A percentile compares a stretch with the other conserved stretches of the same genome.
Conservation (phyloP, 805 yeast species). For the Candida insectorum region DNA sequence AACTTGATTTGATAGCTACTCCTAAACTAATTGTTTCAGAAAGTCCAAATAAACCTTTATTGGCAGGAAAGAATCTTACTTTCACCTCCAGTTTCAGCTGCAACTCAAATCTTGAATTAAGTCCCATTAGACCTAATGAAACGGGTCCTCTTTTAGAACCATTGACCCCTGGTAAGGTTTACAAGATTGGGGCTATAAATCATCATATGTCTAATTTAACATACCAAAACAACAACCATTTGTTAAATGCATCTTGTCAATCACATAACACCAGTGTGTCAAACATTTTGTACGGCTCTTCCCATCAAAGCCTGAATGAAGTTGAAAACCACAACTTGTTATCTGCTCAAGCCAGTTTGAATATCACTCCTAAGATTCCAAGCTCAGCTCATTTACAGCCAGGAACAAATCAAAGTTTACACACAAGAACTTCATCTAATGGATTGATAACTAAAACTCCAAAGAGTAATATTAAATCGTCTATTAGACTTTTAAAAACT, state of each 20-base stretch:
- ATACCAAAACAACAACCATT: constrained; percentile 8
- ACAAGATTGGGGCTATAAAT: constrained; percentile 14
- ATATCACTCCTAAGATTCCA: constrained; percentile 5
- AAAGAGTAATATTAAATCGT: constrained; percentile 32
- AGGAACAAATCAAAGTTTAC: constrained; percentile 7
- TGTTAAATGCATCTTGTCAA: neutral
- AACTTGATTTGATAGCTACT: constrained; percentile 11
- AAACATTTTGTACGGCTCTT: neutral
- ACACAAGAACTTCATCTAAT: constrained; percentile 8
- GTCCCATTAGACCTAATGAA: constrained; percentile 55
- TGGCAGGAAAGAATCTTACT: constrained; percentile 42
- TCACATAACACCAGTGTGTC: neutral
- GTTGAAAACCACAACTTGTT: neutral
- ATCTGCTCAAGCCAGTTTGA: neutral
- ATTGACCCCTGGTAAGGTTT: constrained; percentile 46
- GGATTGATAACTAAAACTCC: constrained; percentile 24
- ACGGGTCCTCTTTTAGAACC: constrained; percentile 69
- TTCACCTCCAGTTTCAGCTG: constrained; percentile 68
- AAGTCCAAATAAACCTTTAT: constrained; percentile 39
- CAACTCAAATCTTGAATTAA: constrained; percentile 59
- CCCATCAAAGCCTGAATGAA: neutral
- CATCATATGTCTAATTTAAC: constrained; percentile 11
- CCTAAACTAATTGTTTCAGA: constrained; percentile 25
- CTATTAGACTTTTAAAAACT: constrained; percentile 33
- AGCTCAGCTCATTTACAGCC: constrained; percentile 3